Conservation (phyloP, 179 eudicot genomes). For the Beta corolliflora region DNA sequence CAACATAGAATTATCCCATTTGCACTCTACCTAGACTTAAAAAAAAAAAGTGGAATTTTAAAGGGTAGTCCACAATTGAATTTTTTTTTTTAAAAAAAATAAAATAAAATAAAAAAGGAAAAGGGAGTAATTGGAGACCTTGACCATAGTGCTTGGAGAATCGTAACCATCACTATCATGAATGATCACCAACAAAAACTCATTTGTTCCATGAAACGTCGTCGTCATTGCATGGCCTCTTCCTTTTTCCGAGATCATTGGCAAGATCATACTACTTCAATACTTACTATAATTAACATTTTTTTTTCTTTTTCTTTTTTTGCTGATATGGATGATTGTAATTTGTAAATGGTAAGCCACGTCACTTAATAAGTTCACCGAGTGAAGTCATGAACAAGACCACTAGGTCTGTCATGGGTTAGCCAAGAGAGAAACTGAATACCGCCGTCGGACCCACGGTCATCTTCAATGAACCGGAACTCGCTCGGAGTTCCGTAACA, state of each 20-base stretch:
- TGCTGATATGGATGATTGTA: background rate
- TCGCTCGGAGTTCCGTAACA: slow-evolving; percentile 58
- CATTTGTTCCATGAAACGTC: slow-evolving; percentile 35
- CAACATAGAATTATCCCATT: slow-evolving; percentile 34
- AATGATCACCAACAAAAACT: slow-evolving; percentile 14
- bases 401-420: slow-evolving; percentile 55
- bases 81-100: background rate
- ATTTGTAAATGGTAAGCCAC: background rate
- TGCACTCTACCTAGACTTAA: slow-evolving; percentile 35
- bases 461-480: slow-evolving; percentile 61
- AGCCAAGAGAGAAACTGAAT: slow-evolving; percentile 67
- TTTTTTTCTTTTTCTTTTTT: background rate
- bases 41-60: slow-evolving; percentile 7
- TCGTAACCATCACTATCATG: slow-evolving; percentile 41
- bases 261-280: background rate
- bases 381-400: slow-evolving; percentile 67
- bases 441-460: slow-evolving; percentile 42
- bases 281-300: background rate
- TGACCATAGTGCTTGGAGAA: slow-evolving; percentile 27
- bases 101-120: slow-evolving; percentile 22
- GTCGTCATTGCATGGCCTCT: slow-evolving; percentile 34
- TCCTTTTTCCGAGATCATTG: slow-evolving; percentile 26
- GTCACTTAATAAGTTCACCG: slow-evolving; percentile 13
- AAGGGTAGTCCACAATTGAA: slow-evolving; percentile 12
- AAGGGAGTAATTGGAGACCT: slow-evolving; percentile 27